Evolutionary conservation across 257 asterid genomes (phyloP).

Genomic region (Solanum ossicruentum): DNA sequence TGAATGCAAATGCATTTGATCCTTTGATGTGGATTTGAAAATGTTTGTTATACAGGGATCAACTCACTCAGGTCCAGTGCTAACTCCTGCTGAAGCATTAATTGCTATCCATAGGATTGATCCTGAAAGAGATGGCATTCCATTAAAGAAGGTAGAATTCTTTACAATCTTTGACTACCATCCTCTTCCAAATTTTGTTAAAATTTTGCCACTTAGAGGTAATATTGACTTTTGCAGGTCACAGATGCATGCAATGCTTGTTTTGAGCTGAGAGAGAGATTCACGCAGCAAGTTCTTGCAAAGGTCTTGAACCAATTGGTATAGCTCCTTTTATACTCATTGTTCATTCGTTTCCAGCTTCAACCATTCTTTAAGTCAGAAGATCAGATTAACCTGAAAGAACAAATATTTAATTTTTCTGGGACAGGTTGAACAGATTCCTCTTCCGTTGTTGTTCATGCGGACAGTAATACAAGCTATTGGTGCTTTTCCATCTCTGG

Average conservation of each 20-base stretch:
- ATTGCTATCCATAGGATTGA: constrained; percentile 91
- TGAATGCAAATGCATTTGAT: neutral
- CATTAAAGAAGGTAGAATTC: constrained; percentile 69
- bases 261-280: constrained; percentile 76
- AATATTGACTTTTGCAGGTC: constrained; percentile 40
- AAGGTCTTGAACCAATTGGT: constrained; percentile 97
- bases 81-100: constrained; percentile 92
- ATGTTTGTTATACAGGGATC: constrained; percentile 45
- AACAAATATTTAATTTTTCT: neutral
- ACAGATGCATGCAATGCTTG: constrained; percentile 99
- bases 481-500: constrained; percentile 94
- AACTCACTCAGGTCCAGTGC: constrained; percentile 44
- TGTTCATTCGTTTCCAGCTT: neutral
- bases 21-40: neutral
- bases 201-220: constrained; percentile 5
- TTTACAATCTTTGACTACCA: neutral
- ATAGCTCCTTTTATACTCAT: constrained; percentile 8
- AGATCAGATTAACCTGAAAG: neutral
- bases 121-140: constrained; percentile 86
- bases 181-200: neutral
- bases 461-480: constrained; percentile 96
- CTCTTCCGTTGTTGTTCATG: constrained; percentile 92
- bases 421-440: constrained; percentile 96
- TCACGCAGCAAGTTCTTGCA: constrained; percentile 91
- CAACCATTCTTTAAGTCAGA: neutral